Base-by-base conservation (phyloP, 2,329 filamentous ascomycete genomes). In the Monosporascus sp. region DNA sequence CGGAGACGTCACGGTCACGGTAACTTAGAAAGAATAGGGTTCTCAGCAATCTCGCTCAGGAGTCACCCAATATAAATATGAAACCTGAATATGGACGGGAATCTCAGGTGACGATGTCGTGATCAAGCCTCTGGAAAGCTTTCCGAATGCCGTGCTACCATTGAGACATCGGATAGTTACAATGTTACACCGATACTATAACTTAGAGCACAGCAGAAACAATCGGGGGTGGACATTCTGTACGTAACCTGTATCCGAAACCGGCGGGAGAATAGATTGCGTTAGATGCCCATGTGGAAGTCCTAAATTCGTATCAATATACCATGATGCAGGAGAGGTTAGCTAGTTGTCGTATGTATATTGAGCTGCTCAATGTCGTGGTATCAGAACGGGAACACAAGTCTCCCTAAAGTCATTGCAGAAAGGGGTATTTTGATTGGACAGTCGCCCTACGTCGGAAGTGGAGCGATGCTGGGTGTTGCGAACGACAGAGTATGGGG, bases 61-160 rank as follows among this genome's bases (percentile, higher is more conserved):
- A 53, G 51, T 37, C 45, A 44, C 52, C 62, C 54, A 55, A 60
- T 58, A 57, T 60, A 60, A 63, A 56, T 58, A 58, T 61, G 62
- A 66, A 65, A 64, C 61, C 60, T 55, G 53, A 53, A 51, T 51
- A 61, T 60, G 54, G 51, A 50, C 56, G 59, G 58, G 50, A 56
- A 48, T 50, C 51, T 58, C 52, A 45, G 49, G 55, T 58, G 58
- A 59, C 54, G 55, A 55, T 55, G 57, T 47, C 53, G 53, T 55
- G 53, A 58, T 52, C 56, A 59, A 59, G 59, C 58, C 56, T 58
- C 61, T 60, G 60, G 61, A 55, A 60, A 56, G 55, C 51, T 54
- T 62, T 63, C 61, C 65, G 63, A 61, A 63, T 63, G 59, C 51
- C 50, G 66, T 68, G 57, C 52, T 51, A 68, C 63, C 54, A 49